Evolutionary conservation across 345 rosid genomes (phyloP).

Genomic region (Corymbia maculata): DNA sequence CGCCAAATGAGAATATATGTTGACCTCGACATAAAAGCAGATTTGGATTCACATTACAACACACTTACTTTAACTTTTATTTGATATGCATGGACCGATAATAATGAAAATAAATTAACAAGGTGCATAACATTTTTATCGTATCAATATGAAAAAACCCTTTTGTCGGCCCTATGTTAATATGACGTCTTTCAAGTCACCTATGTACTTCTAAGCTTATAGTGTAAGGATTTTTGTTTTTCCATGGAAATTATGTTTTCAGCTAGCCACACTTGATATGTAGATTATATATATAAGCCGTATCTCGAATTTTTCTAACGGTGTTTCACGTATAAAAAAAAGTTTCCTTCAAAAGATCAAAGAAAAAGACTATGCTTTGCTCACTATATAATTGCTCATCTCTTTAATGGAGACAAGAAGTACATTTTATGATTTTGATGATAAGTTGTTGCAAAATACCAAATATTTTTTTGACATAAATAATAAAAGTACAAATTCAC

Average conservation of each 20-base stretch:
- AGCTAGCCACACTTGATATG: background rate
- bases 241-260: background rate
- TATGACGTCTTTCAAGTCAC: background rate
- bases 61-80: background rate
- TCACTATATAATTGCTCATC: background rate
- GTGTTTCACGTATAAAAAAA: background rate
- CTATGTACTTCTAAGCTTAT: background rate
- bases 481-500: background rate
- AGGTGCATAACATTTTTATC: background rate
- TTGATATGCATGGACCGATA: background rate
- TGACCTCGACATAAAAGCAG: background rate
- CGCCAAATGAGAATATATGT: background rate
- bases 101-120: background rate
- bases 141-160: rapidly evolving
- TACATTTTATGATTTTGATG: background rate
- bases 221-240: background rate
- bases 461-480: background rate
- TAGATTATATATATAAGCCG: background rate
- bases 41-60: background rate
- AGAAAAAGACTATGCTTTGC: background rate
- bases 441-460: background rate
- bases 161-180: background rate
- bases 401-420: background rate
- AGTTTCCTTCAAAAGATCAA: background rate
- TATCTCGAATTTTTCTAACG: background rate